These are phyloP conservation scores for Amphicarpaea edgeworthii DNA, from an alignment of 306 rosid species.

Conservation along the genomic window DNA sequence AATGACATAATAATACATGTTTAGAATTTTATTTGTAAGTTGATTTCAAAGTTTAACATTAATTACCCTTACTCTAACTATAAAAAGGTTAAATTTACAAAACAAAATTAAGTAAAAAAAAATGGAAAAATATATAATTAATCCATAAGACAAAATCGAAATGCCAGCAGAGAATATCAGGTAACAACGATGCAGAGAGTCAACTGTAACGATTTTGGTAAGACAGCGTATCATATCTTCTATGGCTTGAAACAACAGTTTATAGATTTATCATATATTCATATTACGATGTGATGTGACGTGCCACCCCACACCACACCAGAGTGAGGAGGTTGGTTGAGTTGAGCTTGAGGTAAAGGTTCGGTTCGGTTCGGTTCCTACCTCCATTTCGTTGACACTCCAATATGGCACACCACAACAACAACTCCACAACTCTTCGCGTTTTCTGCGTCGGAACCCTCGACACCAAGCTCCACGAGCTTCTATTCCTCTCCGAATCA, in stretches of 20 bases:
- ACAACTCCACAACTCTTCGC: slow-evolving; percentile 50
- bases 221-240: too few species aligned
- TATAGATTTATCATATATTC: neutral
- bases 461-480: slow-evolving; percentile 87
- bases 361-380: neutral
- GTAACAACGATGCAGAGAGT: too few species aligned
- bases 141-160: too few species aligned
- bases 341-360: neutral
- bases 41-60: too few species aligned
- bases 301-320: neutral
- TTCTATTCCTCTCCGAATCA: slow-evolving; percentile 68
- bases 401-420: neutral
- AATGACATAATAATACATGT: too few species aligned
- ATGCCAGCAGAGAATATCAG: too few species aligned
- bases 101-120: too few species aligned
- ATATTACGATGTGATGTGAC: neutral
- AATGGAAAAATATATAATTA: too few species aligned
- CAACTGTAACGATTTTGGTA: too few species aligned
- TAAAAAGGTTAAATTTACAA: too few species aligned
- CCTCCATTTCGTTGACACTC: neutral
- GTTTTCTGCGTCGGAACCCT: slow-evolving; percentile 85
- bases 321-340: neutral
- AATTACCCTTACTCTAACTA: too few species aligned
- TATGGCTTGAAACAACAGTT: neutral
- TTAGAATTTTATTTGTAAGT: too few species aligned